Evolutionary conservation across 2,329 filamentous ascomycete genomes (phyloP), one percentile per base, ranked within the genome.

Genomic region (Zymoseptoria pseudotritici): DNA sequence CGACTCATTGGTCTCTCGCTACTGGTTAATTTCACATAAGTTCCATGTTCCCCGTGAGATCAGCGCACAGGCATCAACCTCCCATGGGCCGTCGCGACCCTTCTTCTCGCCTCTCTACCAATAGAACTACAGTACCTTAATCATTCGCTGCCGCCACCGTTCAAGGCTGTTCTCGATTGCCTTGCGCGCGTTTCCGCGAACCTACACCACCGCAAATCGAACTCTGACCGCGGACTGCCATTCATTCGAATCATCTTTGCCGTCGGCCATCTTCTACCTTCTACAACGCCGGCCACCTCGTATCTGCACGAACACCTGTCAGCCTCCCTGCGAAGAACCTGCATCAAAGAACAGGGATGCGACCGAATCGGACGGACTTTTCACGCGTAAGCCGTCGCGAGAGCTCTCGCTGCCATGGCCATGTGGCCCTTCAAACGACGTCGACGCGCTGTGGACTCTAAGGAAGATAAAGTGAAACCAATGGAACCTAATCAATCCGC

Each of bases 351-450:
- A 61, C 59, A 59, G 62, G 62, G 42, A 64, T 64, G 62, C 60
- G 53, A 57, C 51, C 13, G 21, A 55, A 42, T 22, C 26, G 46
- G 54, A 46, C 26, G 46, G 54, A 46, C 53, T 46, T 51, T 49
- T 29, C 22, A 46, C 36, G 36, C 36, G 36, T 46, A n/a, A 46
- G 36, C 36, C 4, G 36, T 46, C 36, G 36, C 31, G 53, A 29
- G 55, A 49, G 46, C 55, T 53, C 54, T 54, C 29, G 50, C 57
- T 71, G 71, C 67, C 69, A 93, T 93, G 89, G 85, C 87, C 73
- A 79, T 92, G 75, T 95, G 90, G 91, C 89, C 87, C 63, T 96
- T 95, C 75, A 87, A 82, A 77, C 86, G 83, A 76, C 86, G 85
- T 76, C 84, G 84, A 74, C 72, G 59, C 46, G 64, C 71, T 55